Evolutionary conservation across 441 rosid genomes (phyloP).

Genomic region (Biscutella laevigata): DNA sequence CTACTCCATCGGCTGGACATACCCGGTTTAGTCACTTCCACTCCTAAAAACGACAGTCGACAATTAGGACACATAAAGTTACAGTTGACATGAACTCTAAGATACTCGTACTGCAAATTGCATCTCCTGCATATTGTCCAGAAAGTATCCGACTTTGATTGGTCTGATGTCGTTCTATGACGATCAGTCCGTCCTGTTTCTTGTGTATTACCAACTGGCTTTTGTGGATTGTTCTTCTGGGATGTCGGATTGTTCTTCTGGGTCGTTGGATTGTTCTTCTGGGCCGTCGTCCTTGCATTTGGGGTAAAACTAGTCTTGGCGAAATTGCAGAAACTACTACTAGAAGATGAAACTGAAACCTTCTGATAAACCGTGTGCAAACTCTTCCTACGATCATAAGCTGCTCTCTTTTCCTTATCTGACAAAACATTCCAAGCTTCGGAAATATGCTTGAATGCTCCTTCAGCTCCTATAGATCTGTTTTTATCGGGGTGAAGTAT

Average conservation of each 20-base stretch:
- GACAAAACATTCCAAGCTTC: constrained; percentile 68
- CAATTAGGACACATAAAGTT: constrained; percentile 49
- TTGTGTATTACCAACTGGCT: constrained; percentile 12
- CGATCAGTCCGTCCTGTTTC: constrained; percentile 10
- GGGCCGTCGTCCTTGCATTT: constrained; percentile 10
- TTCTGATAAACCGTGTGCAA: constrained; percentile 29
- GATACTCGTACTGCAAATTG: constrained; percentile 53
- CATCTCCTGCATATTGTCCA: constrained; percentile 59
- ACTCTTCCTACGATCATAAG: constrained; percentile 46
- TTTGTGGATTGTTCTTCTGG: constrained; percentile 19
- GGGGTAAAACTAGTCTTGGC: constrained; percentile 27
- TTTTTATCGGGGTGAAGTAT: constrained; percentile 63
- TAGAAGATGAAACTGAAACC: constrained; percentile 32
- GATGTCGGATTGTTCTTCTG: constrained; percentile 18
- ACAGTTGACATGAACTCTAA: constrained; percentile 39
- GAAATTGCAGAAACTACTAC: constrained; percentile 36
- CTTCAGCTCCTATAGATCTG: constrained; percentile 53
- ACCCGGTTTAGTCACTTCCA: constrained; percentile 42
- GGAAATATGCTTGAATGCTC: constrained; percentile 49
- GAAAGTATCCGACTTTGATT: constrained; percentile 38
- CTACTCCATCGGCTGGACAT: constrained; percentile 35
- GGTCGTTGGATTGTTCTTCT: constrained; percentile 20
- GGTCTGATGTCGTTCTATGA: constrained; percentile 19
- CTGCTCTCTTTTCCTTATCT: constrained; percentile 39
- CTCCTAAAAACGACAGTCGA: constrained; percentile 40